Conservation (phyloP, 1,139 yeast species). For the Pichia inconspicua region DNA sequence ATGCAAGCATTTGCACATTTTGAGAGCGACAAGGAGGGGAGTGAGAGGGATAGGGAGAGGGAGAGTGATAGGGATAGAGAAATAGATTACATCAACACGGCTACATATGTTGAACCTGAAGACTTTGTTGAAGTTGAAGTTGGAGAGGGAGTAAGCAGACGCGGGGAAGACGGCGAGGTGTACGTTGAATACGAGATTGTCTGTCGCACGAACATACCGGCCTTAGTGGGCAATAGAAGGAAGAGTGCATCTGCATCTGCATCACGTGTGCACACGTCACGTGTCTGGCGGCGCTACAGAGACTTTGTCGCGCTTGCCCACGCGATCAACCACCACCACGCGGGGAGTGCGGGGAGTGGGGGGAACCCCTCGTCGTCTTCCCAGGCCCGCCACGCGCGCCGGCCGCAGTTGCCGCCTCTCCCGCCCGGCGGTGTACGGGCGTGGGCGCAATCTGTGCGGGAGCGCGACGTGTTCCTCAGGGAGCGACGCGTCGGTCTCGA, state of each 20-base stretch:
- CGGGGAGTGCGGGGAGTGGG: no score
- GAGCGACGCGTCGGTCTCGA: slow-evolving; percentile 79
- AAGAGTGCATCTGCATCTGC: slow-evolving; percentile 20
- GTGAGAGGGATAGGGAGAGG: no score
- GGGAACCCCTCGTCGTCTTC: no score
- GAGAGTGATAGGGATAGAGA: slow-evolving; percentile 7
- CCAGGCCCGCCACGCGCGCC: slow-evolving; percentile 17
- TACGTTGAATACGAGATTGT: slow-evolving; percentile 89
- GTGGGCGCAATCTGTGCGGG: no score
- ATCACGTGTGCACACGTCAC: slow-evolving; percentile 51
- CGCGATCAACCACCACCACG: slow-evolving; percentile 41
- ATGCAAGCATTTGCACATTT: no score
- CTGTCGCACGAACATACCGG: slow-evolving; percentile 82
- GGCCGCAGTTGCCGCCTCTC: slow-evolving; percentile 81
- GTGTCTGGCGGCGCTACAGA: slow-evolving; percentile 53
- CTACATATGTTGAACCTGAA: slow-evolving; percentile 80
- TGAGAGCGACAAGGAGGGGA: no score
- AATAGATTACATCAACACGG: slow-evolving; percentile 27
- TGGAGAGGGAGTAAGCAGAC: slow-evolving; percentile 73
- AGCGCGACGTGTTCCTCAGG: slow-evolving; percentile 44
- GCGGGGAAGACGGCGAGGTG: slow-evolving; percentile 43
- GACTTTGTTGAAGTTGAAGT: slow-evolving; percentile 89
- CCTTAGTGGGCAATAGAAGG: slow-evolving; percentile 52
- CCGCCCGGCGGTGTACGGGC: slow-evolving; percentile 57
- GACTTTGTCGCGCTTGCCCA: slow-evolving; percentile 81